A percentile compares a stretch with the other conserved stretches of the same genome.
These are phyloP conservation scores for Hyaloperonospora brassicae DNA, from an alignment of 352 stramenopile genomes.

Conservation along the genomic window DNA sequence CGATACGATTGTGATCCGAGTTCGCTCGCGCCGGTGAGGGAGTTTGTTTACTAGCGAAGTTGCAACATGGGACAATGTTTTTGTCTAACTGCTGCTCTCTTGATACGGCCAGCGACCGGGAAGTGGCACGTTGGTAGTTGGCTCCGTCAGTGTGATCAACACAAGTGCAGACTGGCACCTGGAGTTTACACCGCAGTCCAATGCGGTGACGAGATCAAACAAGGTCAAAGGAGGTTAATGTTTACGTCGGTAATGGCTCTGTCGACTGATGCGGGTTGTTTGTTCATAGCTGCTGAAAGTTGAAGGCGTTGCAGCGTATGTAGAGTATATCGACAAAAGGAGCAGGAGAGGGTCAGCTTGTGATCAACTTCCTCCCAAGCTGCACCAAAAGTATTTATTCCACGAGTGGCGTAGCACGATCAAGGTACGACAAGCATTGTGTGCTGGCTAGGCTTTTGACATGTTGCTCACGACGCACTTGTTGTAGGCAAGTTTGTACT, in stretches of 20 bases:
- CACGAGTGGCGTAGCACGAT: slow-evolving; percentile 75
- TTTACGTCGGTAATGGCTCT: not conserved
- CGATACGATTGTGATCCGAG: slow-evolving; percentile 72
- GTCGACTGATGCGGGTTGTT: slow-evolving; percentile 2
- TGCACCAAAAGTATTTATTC: slow-evolving; percentile 66
- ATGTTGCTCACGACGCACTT: slow-evolving; percentile 4
- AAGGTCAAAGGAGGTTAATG: slow-evolving; percentile 37
- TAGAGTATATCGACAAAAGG: slow-evolving; percentile 45
- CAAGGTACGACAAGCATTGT: slow-evolving; percentile 36
- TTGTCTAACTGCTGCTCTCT: slow-evolving; percentile 4
- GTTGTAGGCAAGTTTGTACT: slow-evolving; percentile 51
- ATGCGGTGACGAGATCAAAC: slow-evolving; percentile 63
- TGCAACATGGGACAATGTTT: not conserved
- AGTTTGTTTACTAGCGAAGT: not conserved
- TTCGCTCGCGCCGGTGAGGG: slow-evolving; percentile 51
- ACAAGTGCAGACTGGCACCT: slow-evolving; percentile 70
- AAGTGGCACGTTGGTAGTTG: slow-evolving; percentile 62
- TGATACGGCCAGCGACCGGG: slow-evolving; percentile 38
- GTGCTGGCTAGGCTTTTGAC: not conserved
- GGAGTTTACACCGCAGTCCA: slow-evolving; percentile 67
- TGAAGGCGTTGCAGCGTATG: slow-evolving; percentile 59
- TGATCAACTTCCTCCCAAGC: slow-evolving; percentile 4
- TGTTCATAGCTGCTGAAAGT: slow-evolving; percentile 47
- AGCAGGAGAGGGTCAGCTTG: slow-evolving; percentile 1
- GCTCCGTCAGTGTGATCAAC: slow-evolving; percentile 62